Evolutionary conservation across 371 early-diverging fungal genomes (phyloP).

Genomic region (Mucor piriformis): DNA sequence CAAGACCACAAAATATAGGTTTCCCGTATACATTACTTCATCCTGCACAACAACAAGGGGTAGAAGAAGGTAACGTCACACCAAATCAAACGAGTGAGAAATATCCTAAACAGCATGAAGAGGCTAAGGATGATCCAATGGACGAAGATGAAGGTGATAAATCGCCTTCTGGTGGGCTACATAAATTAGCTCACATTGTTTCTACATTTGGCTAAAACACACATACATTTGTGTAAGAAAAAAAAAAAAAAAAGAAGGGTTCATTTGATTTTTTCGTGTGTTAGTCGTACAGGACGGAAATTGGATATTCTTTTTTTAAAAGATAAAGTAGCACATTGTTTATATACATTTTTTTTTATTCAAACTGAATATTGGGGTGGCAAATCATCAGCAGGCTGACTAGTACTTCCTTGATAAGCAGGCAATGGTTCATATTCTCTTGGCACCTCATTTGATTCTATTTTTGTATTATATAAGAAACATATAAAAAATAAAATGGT

Average conservation of each 20-base stretch:
- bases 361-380: conserved; percentile 20
- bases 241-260: conserved; percentile 1
- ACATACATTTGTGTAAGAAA: not conserved
- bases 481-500: not conserved
- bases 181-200: conserved; percentile 45
- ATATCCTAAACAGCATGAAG: not conserved
- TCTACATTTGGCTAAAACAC: conserved; percentile 44
- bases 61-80: conserved; percentile 13
- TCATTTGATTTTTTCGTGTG: not conserved
- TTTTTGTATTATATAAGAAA: not conserved
- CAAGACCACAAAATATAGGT: conserved; percentile 15
- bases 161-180: conserved; percentile 24
- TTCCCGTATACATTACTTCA: conserved; percentile 38
- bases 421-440: conserved; percentile 45
- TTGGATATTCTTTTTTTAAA: not conserved
- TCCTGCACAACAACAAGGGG: conserved; percentile 19
- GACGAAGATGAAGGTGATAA: conserved; percentile 15
- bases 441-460: conserved; percentile 39
- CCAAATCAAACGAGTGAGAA: conserved; percentile 22
- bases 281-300: not conserved
- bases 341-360: not conserved
- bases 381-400: conserved; percentile 7
- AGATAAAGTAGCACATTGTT: not conserved
- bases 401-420: conserved; percentile 18
- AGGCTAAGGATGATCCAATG: conserved; percentile 13